Evolutionary conservation across 768 basidiomycete genomes (phyloP).

Genomic region (Phaeotremella fagi): DNA sequence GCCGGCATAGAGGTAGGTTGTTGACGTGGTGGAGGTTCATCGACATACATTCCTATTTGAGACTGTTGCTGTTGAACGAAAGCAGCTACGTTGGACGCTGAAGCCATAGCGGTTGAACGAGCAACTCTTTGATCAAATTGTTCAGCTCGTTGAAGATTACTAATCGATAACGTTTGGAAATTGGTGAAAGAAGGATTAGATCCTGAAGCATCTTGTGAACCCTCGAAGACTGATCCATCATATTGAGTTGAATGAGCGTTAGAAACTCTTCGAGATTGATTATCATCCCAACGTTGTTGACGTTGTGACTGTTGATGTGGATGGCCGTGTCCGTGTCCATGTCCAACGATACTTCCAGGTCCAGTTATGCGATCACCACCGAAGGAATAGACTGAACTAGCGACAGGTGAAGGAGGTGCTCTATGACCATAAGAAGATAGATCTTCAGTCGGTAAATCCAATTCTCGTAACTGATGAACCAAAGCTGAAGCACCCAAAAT

Average conservation of each 20-base stretch:
- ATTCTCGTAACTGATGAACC: slow-evolving; percentile 47
- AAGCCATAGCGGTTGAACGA: slow-evolving; percentile 7
- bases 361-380: slow-evolving; percentile 11
- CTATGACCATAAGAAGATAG: slow-evolving; percentile 45
- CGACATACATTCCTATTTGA: slow-evolving; percentile 5
- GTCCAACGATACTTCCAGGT: too few relatives aligned
- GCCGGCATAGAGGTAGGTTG: slow-evolving; percentile 5
- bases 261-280: slow-evolving; percentile 8
- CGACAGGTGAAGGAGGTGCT: slow-evolving; percentile 19
- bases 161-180: slow-evolving; percentile 12
- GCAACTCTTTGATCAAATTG: neutral
- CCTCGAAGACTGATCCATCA: slow-evolving; percentile 47
- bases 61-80: slow-evolving; percentile 32
- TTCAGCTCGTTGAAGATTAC: slow-evolving; percentile 1
- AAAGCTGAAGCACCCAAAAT: slow-evolving; percentile 30
- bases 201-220: slow-evolving; percentile 20
- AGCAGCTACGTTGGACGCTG: slow-evolving; percentile 15
- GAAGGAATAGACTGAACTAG: slow-evolving; percentile 8
- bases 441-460: slow-evolving; percentile 48
- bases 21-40: slow-evolving; percentile 12
- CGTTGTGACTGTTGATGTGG: slow-evolving; percentile 12
- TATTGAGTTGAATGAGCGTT: slow-evolving; percentile 37
- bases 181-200: slow-evolving; percentile 11
- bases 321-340: too few relatives aligned
- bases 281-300: slow-evolving; percentile 8